Base-by-base conservation (phyloP, 2,329 filamentous ascomycete species). In the Beauveria bassiana region DNA sequence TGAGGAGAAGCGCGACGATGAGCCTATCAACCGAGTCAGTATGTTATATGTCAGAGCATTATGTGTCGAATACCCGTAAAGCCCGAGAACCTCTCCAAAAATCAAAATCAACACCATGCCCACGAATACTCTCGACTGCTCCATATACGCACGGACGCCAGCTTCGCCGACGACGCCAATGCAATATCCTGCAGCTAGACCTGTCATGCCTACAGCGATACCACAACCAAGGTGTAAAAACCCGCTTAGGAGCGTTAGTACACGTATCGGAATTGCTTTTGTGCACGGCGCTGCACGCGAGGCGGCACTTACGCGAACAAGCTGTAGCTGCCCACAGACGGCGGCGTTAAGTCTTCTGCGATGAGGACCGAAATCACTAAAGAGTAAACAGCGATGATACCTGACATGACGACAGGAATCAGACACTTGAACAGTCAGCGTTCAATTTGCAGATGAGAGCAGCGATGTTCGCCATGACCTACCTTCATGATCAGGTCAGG, bases 61-160 rank as follows among this genome's bases (percentile, higher is more conserved):
- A 2, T n/a, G 14, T 14, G 14, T 64, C 1, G 74, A 88, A 68
- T 81, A 96, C 91, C 95, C 95, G 71, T 99, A 99, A 38, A 99
- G 87, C 74, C 95, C 95, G 73, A 99, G 74, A 20, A 99, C 95
- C 81, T 99, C 95, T 62, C 91, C 95, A 73, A 99, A 99, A 84
- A 99, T 99, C 65, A 98, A 83, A 68, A 98, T 98, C 70, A 99
- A 79, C 52, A 99, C 93, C 95, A 98, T 98, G 75, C 95, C 95
- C 55, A 99, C 95, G 69, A 97, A 99, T 67, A 99, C 89, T 65
- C 93, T 86, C 55, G 90, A 96, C 76, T 99, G 95, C 70, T 91
- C 86, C 92, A 99, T 96, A 79, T 96, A 98, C 62, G 92, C 87
- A 69, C 95, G 87, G 59, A 98, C 93, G 64, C 95, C 93, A 77